Evolutionary conservation across 305 asterid species (phyloP).

Genomic region (Withania somnifera): DNA sequence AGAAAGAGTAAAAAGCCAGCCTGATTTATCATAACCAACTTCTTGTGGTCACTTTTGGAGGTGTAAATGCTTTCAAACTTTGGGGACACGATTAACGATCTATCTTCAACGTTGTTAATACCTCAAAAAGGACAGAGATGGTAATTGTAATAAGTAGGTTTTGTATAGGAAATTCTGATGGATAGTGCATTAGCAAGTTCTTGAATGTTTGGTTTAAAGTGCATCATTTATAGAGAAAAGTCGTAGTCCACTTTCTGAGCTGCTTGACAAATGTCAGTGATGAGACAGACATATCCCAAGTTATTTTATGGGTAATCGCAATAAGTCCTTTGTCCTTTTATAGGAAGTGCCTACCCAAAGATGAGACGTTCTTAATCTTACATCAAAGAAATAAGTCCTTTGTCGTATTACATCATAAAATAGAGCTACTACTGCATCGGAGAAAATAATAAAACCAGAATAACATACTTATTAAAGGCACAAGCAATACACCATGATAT

Average conservation of each 20-base stretch:
- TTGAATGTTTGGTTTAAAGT: background rate
- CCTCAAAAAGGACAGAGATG: background rate
- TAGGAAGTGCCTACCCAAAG: background rate
- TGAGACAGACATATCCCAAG: no score
- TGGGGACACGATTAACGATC: background rate
- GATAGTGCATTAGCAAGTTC: background rate
- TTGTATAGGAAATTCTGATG: background rate
- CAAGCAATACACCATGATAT: background rate
- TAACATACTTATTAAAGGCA: background rate
- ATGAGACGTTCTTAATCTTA: no score
- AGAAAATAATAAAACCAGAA: background rate
- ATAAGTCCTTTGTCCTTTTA: background rate
- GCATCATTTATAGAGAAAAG: background rate
- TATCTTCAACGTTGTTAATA: background rate
- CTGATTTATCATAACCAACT: background rate
- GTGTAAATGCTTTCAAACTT: background rate
- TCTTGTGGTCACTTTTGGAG: background rate
- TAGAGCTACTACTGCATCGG: no score
- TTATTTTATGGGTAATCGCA: background rate
- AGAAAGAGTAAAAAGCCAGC: conserved; percentile 33
- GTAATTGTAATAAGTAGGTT: background rate
- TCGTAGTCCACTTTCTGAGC: background rate
- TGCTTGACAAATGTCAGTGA: background rate
- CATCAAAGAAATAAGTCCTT: no score
- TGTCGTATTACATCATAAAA: no score